Evolutionary conservation across 106 monocot species (phyloP).

Genomic region (Triglochin maritima): DNA sequence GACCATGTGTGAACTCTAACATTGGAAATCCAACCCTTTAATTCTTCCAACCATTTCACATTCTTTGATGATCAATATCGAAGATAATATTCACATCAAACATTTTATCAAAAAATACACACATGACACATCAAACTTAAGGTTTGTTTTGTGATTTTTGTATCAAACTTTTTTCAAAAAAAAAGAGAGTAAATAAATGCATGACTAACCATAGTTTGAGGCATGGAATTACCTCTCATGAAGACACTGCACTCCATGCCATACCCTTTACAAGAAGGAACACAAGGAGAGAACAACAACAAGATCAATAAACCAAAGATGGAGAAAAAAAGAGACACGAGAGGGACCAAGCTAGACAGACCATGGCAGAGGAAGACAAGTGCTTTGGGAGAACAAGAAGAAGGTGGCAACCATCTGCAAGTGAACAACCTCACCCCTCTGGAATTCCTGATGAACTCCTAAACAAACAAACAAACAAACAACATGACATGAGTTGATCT

Average conservation of each 20-base stretch:
- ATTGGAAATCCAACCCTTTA: too few species aligned
- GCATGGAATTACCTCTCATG: conserved; percentile 56
- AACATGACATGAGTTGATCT: not conserved
- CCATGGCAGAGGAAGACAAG: conserved; percentile 99
- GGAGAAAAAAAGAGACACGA: not conserved
- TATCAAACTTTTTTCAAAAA: not conserved
- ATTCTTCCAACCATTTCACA: not conserved
- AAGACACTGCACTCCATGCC: conserved; percentile 80
- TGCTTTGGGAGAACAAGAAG: conserved; percentile 54
- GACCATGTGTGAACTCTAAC: too few species aligned
- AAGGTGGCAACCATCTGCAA: conserved; percentile 69
- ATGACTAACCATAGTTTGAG: not conserved
- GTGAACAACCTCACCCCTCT: conserved; percentile 89
- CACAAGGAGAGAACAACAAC: not conserved
- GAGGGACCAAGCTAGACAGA: not conserved
- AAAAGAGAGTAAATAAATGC: not conserved
- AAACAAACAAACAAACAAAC: not conserved
- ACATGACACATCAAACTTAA: not conserved
- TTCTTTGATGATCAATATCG: not conserved
- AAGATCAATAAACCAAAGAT: not conserved
- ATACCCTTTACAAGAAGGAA: conserved; percentile 36
- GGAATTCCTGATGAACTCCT: conserved; percentile 72
- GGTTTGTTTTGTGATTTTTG: not conserved
- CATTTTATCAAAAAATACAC: not conserved
- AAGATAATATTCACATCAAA: not conserved